Evolutionary conservation across 164 flowering plant species (phyloP), one percentile per base, ranked within the genome.

Genomic region (Sedum album): DNA sequence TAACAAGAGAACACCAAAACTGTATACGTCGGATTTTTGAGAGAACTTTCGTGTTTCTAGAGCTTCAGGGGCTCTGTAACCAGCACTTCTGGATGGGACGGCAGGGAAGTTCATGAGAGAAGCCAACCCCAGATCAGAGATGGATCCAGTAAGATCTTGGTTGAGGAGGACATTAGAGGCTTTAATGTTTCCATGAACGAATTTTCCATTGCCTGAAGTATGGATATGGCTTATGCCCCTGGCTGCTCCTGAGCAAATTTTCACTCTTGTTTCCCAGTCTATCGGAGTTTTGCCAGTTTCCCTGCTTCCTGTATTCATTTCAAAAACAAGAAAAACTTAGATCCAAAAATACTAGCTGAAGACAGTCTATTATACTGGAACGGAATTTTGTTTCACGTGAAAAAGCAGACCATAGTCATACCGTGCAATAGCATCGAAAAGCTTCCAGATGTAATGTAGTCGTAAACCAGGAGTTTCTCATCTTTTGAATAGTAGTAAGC

Each of bases 401-500:
- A 25, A 21, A 41, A 28, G 3, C 53, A 66, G 61, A 69, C 20
- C 77, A 67, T n/a, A n/a, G n/a, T n/a, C n/a, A n/a, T 85, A 85
- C 91, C 87, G 64, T 87, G 91, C 63, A 87, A 73, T 30, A 66
- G 73, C 1, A 74, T 28, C 38, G 79, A 83, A 61, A 86, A 74
- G 78, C 84, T 86, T 57, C 86, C 87, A 39, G 70, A 49, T 0
- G 83, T 60, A 46, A 79, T 64, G 74, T 77, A 79, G 73, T 82
- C 80, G 71, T 73, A 83, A 26, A 87, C 87, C 20, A 87, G 69
- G 55, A 87, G 91, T 73, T 82, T 87, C 78, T 87, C 91, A 73
- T 85, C 89, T 75, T 83, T 87, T 62, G 86, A 82, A 64, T 79
- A 78, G 76, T 87, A 85, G 78, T 87, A 87, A 69, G 91, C 88